Evolutionary conservation across 305 asterid species (phyloP).

Genomic region (Nicotiana rustica): DNA sequence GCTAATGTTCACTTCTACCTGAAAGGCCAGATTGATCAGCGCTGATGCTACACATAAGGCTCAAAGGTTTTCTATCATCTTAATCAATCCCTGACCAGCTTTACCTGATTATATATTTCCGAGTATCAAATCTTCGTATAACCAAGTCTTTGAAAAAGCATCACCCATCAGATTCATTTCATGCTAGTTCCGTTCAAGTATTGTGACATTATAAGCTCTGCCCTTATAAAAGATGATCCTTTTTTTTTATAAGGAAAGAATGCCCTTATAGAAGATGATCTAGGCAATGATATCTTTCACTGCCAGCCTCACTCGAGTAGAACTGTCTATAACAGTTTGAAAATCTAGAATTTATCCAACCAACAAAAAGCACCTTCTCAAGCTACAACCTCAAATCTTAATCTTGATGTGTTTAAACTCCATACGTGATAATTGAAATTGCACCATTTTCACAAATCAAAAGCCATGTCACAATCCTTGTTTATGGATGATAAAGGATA

Average conservation of each 20-base stretch:
- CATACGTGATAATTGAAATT: not conserved
- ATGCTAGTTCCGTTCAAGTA: not conserved
- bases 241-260: too few relatives aligned
- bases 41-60: not conserved
- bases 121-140: not conserved
- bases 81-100: not conserved
- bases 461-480: not conserved
- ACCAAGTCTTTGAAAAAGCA: not conserved
- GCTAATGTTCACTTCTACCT: constrained; percentile 19
- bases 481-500: not conserved
- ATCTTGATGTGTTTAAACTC: constrained; percentile 14
- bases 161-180: not conserved
- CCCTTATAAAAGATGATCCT: not conserved
- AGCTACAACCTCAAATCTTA: constrained; percentile 10
- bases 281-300: not conserved
- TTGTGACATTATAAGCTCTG: not conserved
- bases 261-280: not conserved
- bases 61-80: not conserved
- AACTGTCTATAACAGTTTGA: constrained; percentile 19
- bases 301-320: constrained; percentile 3
- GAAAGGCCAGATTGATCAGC: not conserved
- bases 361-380: constrained; percentile 17
- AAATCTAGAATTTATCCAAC: constrained; percentile 1
- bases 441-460: not conserved
- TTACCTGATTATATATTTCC: constrained; percentile 21